Evolutionary conservation across 805 yeast genomes (phyloP).

Genomic region (Ascoidea rubescens): DNA sequence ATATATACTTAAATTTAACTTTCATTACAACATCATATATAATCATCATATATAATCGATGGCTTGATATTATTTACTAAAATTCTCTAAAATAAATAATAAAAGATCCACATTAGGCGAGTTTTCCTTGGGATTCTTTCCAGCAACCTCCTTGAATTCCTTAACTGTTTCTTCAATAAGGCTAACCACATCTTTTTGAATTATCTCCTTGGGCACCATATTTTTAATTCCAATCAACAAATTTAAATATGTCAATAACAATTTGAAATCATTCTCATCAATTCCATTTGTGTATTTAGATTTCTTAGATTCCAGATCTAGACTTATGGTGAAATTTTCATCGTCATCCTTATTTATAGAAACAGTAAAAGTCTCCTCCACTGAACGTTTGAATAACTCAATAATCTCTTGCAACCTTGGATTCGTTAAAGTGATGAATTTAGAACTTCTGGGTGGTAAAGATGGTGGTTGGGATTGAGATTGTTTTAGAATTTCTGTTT

Average conservation of each 20-base stretch:
- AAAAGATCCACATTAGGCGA: neutral
- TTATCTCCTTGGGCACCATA: neutral
- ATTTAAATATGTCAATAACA: slow-evolving; percentile 43
- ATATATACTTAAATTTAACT: no score
- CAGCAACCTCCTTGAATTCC: neutral
- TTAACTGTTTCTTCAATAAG: neutral
- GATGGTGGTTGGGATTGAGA: slow-evolving; percentile 15
- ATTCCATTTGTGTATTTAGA: slow-evolving; percentile 10
- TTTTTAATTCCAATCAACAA: slow-evolving; percentile 14
- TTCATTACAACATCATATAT: no score
- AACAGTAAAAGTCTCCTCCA: slow-evolving; percentile 22
- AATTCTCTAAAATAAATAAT: no score
- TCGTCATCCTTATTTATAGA: neutral
- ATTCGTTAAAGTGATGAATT: slow-evolving; percentile 28
- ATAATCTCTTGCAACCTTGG: slow-evolving; percentile 29
- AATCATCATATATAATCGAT: no score
- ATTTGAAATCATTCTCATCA: slow-evolving; percentile 21
- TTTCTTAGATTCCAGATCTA: slow-evolving; percentile 4
- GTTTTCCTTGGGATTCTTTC: neutral
- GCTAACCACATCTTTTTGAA: no score
- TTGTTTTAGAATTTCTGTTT: slow-evolving; percentile 3
- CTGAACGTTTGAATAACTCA: slow-evolving; percentile 23
- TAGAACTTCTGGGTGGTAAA: slow-evolving; percentile 26
- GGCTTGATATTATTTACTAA: no score
- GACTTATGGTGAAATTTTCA: neutral